phyloP scores from a whole-genome alignment of 139 green algal species.

The Coelastrella sp. region DNA sequence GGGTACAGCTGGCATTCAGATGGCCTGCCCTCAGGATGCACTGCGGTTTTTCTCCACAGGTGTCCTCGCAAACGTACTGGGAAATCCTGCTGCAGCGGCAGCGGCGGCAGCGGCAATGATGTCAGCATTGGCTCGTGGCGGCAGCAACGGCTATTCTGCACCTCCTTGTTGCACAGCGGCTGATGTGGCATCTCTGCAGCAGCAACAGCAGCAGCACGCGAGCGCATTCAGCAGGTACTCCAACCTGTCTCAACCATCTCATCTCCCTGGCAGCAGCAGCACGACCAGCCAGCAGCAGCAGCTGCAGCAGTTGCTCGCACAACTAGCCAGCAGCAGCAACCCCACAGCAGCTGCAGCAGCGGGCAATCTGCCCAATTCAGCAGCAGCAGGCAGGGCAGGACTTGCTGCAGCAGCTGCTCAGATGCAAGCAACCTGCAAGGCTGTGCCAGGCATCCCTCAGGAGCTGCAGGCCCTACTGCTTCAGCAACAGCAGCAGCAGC shows the following conservation, averaged over 20 bases:
- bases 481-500: not conserved
- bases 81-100: not conserved
- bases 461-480: slow-evolving; percentile 13
- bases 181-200: no score
- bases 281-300: not conserved
- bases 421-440: not conserved
- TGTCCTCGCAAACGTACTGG: not conserved
- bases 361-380: not conserved
- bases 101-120: not conserved
- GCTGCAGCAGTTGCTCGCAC: not conserved
- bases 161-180: no score
- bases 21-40: no score
- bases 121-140: not conserved
- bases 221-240: not conserved
- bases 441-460: not conserved
- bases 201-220: not conserved
- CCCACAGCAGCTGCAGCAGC: not conserved
- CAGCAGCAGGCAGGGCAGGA: not conserved
- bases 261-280: not conserved
- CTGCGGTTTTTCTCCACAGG: not conserved
- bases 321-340: slow-evolving; percentile 23
- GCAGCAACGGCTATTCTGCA: not conserved
- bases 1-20: no score
- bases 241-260: not conserved
- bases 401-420: slow-evolving; percentile 17